These are phyloP conservation scores for Lyophyllum semitale DNA, from an alignment of 768 basidiomycete genomes.

Conservation along the genomic window DNA sequence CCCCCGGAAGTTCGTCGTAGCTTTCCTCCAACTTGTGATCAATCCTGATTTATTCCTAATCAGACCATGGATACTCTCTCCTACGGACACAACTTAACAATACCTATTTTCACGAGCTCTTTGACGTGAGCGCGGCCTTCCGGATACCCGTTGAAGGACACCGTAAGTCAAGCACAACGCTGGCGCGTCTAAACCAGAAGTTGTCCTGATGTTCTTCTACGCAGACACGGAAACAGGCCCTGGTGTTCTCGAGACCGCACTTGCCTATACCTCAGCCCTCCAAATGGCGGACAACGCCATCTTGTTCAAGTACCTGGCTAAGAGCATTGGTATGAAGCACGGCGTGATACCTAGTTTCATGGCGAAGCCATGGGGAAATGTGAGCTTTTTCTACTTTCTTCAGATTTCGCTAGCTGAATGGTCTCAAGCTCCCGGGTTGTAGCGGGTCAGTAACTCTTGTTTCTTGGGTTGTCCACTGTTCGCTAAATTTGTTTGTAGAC, in stretches of 20 bases:
- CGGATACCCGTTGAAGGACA: conserved; percentile 85
- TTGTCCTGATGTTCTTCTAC: conserved; percentile 1
- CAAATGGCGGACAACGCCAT: conserved; percentile 91
- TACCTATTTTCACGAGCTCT: conserved; percentile 87
- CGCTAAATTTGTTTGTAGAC: conserved; percentile 42
- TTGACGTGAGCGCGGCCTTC: conserved; percentile 73
- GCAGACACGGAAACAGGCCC: conserved; percentile 92
- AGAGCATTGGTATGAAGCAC: conserved; percentile 88
- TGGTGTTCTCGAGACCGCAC: conserved; percentile 84
- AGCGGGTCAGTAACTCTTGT: conserved; percentile 63
- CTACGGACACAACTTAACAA: conserved; percentile 89
- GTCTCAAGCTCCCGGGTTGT: conserved; percentile 82
- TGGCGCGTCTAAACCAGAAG: conserved; percentile 21
- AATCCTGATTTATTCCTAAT: not conserved
- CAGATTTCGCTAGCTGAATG: not conserved
- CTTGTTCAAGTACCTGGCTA: conserved; percentile 90
- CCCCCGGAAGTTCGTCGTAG: conserved; percentile 82
- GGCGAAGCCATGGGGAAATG: conserved; percentile 96
- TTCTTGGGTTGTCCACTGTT: not conserved
- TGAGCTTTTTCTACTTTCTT: conserved; percentile 36
- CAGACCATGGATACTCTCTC: conserved; percentile 97
- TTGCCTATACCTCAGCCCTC: conserved; percentile 78
- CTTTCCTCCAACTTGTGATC: no score
- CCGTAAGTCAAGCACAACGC: conserved; percentile 42
- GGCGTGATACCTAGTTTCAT: conserved; percentile 95